Percentiles rank a stretch among this genome's conserved stretches.
Conservation (phyloP, 345 rosid species). For the Erucastrum elatum region DNA sequence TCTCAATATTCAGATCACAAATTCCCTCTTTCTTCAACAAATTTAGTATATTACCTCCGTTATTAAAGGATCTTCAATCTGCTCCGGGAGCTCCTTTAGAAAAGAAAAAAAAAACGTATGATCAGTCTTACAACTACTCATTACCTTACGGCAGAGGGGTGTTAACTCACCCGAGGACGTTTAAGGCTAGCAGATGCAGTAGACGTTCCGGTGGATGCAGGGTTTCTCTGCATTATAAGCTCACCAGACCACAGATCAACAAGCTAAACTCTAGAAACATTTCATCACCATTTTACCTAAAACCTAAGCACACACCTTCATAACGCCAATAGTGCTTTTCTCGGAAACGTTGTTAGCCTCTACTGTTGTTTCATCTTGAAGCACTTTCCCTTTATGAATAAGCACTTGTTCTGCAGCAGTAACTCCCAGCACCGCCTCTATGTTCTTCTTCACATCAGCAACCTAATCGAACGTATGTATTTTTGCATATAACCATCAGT, state of each 20-base stretch:
- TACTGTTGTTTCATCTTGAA: constrained; percentile 65
- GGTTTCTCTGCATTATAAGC: constrained; percentile 48
- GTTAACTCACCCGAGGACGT: constrained; percentile 40
- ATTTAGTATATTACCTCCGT: too few species aligned
- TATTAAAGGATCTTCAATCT: too few species aligned
- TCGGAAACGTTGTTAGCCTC: constrained; percentile 65
- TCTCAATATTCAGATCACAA: too few species aligned
- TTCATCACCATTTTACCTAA: not conserved
- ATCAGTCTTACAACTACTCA: too few species aligned
- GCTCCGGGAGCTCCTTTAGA: too few species aligned
- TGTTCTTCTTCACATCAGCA: constrained; percentile 61
- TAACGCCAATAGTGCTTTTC: constrained; percentile 66
- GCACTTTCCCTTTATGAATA: constrained; percentile 70
- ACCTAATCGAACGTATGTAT: constrained; percentile 40
- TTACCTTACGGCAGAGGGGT: too few species aligned
- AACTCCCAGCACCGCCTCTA: constrained; percentile 61
- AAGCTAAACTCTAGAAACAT: constrained; percentile 18
- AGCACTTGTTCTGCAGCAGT: constrained; percentile 66
- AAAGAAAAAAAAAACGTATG: too few species aligned
- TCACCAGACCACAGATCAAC: not conserved
- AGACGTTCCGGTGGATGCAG: constrained; percentile 53
- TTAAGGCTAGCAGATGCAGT: constrained; percentile 36
- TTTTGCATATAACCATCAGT: not conserved
- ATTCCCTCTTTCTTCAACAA: too few species aligned
- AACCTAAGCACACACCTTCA: constrained; percentile 52